Evolutionary conservation across 177 flowering plant genomes (phyloP).

Genomic region (Tripterygium wilfordii): DNA sequence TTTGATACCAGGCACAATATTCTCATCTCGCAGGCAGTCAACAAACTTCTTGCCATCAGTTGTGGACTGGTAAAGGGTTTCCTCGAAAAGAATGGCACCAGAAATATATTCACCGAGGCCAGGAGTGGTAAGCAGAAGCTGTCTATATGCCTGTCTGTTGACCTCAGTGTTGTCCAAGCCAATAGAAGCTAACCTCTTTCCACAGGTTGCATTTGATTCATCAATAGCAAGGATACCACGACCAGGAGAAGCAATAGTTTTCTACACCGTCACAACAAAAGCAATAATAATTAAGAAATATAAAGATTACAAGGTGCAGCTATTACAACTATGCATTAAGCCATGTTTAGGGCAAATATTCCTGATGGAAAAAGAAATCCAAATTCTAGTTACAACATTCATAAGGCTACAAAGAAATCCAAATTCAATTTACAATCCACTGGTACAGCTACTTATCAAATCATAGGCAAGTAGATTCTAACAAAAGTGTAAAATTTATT

Average conservation of each 20-base stretch:
- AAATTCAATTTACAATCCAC: no score
- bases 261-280: conserved; percentile 40
- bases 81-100: conserved; percentile 92
- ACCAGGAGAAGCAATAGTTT: conserved; percentile 89
- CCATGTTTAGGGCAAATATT: no score
- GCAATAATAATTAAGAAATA: neutral
- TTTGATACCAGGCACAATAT: conserved; percentile 93
- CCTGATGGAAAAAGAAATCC: no score
- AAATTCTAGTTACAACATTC: no score
- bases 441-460: no score
- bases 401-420: no score
- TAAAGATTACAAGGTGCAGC: no score
- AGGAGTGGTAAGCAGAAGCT: conserved; percentile 79
- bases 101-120: conserved; percentile 87
- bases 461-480: no score
- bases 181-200: conserved; percentile 81
- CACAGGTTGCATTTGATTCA: conserved; percentile 93
- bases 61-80: conserved; percentile 92
- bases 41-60: conserved; percentile 85
- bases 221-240: conserved; percentile 93
- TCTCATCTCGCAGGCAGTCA: conserved; percentile 58
- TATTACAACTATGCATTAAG: no score
- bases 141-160: conserved; percentile 87
- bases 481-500: no score
- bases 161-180: conserved; percentile 84